A percentile compares a stretch with the other conserved stretches of the same genome.
These are phyloP conservation scores for Coleophoma cylindrospora DNA, from an alignment of 2,329 filamentous ascomycete species.

Conservation along the genomic window DNA sequence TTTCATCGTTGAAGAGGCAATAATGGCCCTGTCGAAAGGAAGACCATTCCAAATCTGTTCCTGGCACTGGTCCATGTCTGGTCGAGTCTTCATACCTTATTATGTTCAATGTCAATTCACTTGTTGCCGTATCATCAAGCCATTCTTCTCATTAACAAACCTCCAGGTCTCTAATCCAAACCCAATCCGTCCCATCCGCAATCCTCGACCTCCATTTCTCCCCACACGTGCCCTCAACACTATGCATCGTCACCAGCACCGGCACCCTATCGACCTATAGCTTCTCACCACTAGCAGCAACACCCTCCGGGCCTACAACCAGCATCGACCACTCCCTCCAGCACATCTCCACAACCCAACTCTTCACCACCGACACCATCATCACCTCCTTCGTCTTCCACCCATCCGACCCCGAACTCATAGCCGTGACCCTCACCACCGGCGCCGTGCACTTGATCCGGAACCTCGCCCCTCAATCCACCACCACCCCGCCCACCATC, in stretches of 20 bases:
- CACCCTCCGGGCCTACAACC: background rate
- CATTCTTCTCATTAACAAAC: background rate
- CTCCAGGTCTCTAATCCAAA: slow-evolving; percentile 51
- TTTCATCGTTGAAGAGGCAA: too few relatives aligned
- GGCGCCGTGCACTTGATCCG: slow-evolving; percentile 47
- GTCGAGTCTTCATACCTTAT: background rate
- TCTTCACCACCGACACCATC: slow-evolving; percentile 53
- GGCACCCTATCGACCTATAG: slow-evolving; percentile 63
- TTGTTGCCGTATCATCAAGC: too few relatives aligned
- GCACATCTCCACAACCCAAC: slow-evolving; percentile 34
- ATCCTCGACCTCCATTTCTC: slow-evolving; percentile 85
- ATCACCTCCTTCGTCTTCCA: slow-evolving; percentile 74
- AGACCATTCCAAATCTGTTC: too few relatives aligned
- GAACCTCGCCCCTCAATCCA: background rate
- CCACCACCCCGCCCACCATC: too few relatives aligned
- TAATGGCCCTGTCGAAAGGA: too few relatives aligned
- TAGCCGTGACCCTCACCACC: slow-evolving; percentile 69
- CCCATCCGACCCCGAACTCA: slow-evolving; percentile 43
- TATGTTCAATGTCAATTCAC: background rate
- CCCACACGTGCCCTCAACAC: slow-evolving; percentile 43
- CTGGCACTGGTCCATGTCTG: background rate
- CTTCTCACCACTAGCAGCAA: slow-evolving; percentile 26
- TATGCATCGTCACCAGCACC: slow-evolving; percentile 76
- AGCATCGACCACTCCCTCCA: slow-evolving; percentile 27
- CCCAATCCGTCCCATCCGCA: slow-evolving; percentile 60